These are phyloP conservation scores for Alternaria sp. DNA, from an alignment of 2,329 filamentous ascomycete genomes.

Conservation along the genomic window DNA sequence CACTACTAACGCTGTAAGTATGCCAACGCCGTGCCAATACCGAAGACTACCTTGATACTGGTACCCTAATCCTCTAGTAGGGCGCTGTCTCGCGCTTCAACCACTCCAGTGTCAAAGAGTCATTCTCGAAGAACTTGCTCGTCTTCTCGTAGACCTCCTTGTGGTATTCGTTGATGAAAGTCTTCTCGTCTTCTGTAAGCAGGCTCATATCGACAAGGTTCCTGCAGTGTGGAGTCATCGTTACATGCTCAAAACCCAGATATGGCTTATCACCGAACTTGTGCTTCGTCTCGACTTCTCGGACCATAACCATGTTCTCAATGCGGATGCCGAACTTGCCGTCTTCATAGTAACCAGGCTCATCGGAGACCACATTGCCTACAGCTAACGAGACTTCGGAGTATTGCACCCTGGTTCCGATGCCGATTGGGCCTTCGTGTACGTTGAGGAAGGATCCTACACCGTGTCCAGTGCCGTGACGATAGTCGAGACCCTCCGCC, in stretches of 20 bases:
- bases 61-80: constrained; percentile 29
- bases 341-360: constrained; percentile 97
- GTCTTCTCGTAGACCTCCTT: constrained; percentile 84
- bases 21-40: constrained; percentile 27
- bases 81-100: constrained; percentile 85
- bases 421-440: constrained; percentile 95
- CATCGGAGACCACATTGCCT: constrained; percentile 96
- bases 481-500: constrained; percentile 92
- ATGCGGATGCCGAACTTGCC: constrained; percentile 94
- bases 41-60: constrained; percentile 19
- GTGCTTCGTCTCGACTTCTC: constrained; percentile 85
- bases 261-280: constrained; percentile 94
- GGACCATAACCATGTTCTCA: constrained; percentile 93
- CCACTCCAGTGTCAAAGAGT: constrained; percentile 79
- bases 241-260: constrained; percentile 95
- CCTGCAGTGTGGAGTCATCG: constrained; percentile 93
- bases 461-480: constrained; percentile 95
- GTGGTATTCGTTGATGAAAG: constrained; percentile 90
- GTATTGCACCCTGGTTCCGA: constrained; percentile 90
- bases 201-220: constrained; percentile 82
- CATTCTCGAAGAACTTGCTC: constrained; percentile 75
- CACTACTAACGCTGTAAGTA: constrained; percentile 24
- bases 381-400: constrained; percentile 86
- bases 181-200: constrained; percentile 76
- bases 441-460: constrained; percentile 96